These are phyloP conservation scores for Caryopteris hybrid DNA, from an alignment of 305 asterid genomes.

Conservation along the genomic window DNA sequence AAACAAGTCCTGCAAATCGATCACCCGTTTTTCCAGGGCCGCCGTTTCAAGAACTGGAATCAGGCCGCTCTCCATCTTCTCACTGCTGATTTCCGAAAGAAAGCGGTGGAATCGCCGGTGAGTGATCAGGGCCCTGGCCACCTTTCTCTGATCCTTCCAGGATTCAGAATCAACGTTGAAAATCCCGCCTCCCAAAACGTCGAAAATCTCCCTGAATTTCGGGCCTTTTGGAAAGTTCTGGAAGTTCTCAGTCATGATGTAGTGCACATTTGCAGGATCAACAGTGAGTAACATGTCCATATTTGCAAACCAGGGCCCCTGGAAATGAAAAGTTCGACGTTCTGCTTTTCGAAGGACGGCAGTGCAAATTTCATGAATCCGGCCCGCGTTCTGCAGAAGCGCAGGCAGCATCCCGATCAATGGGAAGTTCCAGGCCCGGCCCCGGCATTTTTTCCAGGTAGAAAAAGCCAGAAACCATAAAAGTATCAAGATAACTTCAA, in stretches of 20 bases:
- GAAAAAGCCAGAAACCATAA: background rate
- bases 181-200: constrained; percentile 34
- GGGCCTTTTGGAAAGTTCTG: constrained; percentile 34
- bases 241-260: constrained; percentile 24
- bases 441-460: background rate
- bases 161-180: constrained; percentile 26
- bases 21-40: background rate
- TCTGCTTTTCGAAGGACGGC: constrained; percentile 1
- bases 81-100: constrained; percentile 14
- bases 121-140: constrained; percentile 12
- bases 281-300: constrained; percentile 31
- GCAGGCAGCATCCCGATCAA: constrained; percentile 32
- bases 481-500: background rate
- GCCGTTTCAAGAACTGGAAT: constrained; percentile 20
- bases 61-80: constrained; percentile 26
- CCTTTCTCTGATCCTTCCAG: constrained; percentile 30
- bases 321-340: constrained; percentile 22
- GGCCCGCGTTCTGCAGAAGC: background rate
- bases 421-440: constrained; percentile 9
- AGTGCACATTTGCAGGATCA: constrained; percentile 29
- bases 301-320: constrained; percentile 30
- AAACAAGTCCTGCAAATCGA: constrained; percentile 33
- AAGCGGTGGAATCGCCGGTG: constrained; percentile 20
- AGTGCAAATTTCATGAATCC: constrained; percentile 14
- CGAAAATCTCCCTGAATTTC: constrained; percentile 28